Conservation (phyloP, 2,329 filamentous ascomycete genomes). For the Chaetoscypha palmicola region DNA sequence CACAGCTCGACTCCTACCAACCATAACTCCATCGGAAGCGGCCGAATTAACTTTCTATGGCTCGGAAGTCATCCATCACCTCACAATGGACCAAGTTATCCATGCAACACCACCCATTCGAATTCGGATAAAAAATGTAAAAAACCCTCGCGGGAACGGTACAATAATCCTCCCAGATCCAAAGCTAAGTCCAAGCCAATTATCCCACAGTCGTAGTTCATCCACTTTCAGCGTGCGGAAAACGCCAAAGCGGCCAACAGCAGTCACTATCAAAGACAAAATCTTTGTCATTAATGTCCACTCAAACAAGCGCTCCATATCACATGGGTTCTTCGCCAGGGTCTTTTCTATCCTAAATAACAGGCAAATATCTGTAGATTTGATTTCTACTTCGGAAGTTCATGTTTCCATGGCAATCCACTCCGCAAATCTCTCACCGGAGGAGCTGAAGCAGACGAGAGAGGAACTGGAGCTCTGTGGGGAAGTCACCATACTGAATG, state of each 20-base stretch:
- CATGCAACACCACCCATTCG: conserved; percentile 72
- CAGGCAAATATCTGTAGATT: conserved; percentile 82
- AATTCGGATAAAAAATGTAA: conserved; percentile 88
- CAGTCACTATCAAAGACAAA: conserved; percentile 94
- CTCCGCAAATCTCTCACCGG: conserved; percentile 58
- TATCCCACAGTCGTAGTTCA: conserved; percentile 40
- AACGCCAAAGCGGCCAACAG: conserved; percentile 69
- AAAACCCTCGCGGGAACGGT: conserved; percentile 71
- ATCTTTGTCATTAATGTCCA: conserved; percentile 98
- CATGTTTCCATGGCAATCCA: conserved; percentile 97
- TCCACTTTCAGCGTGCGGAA: conserved; percentile 40
- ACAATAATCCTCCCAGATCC: conserved; percentile 79
- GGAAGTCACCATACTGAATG: conserved; percentile 79
- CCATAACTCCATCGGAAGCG: conserved; percentile 89
- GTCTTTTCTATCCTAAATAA: conserved; percentile 89
- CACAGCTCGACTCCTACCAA: conserved; percentile 79
- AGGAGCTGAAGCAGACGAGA: conserved; percentile 60
- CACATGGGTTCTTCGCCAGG: conserved; percentile 89
- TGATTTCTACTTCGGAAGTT: conserved; percentile 94
- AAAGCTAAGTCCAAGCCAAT: conserved; percentile 44
- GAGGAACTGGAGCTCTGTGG: conserved; percentile 73
- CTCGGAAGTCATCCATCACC: conserved; percentile 95
- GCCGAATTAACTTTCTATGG: conserved; percentile 93
- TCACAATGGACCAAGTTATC: conserved; percentile 96
- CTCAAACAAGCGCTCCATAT: conserved; percentile 92